Evolutionary conservation across 352 stramenopile species (phyloP).

Genomic region (Phytopythium delawarense): DNA sequence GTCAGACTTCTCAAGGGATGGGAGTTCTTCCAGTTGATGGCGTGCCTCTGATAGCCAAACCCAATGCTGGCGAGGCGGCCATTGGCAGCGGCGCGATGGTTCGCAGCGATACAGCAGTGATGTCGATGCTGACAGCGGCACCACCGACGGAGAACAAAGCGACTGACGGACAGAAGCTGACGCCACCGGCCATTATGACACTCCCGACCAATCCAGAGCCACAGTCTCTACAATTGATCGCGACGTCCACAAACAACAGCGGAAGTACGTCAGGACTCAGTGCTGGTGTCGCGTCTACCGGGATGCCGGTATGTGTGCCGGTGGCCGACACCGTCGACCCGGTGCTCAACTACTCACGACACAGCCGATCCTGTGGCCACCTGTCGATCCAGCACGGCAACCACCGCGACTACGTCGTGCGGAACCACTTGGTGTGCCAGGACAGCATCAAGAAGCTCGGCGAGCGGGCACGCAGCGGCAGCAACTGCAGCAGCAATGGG

Average conservation of each 20-base stretch:
- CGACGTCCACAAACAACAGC: background rate
- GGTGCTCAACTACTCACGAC: constrained; percentile 48
- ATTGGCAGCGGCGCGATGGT: background rate
- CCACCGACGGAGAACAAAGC: background rate
- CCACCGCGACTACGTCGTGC: constrained; percentile 78
- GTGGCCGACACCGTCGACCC: background rate
- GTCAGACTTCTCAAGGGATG: background rate
- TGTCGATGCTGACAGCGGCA: background rate
- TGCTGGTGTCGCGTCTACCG: background rate
- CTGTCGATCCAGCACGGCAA: constrained; percentile 76
- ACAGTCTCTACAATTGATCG: background rate
- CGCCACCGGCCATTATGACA: background rate
- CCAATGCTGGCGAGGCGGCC: background rate
- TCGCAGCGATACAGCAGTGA: background rate
- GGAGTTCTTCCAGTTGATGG: background rate
- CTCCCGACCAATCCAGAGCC: background rate
- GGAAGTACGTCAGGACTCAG: background rate
- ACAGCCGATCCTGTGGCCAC: constrained; percentile 66
- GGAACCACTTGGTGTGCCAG: constrained; percentile 79
- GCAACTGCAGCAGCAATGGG: constrained; percentile 11
- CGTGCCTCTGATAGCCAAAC: background rate
- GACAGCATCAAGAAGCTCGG: constrained; percentile 58
- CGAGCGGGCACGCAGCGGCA: constrained; percentile 13
- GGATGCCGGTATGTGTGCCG: background rate
- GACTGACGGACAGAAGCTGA: background rate